Base-by-base conservation (phyloP, 768 basidiomycete species). In the Termitomyces sp. region DNA sequence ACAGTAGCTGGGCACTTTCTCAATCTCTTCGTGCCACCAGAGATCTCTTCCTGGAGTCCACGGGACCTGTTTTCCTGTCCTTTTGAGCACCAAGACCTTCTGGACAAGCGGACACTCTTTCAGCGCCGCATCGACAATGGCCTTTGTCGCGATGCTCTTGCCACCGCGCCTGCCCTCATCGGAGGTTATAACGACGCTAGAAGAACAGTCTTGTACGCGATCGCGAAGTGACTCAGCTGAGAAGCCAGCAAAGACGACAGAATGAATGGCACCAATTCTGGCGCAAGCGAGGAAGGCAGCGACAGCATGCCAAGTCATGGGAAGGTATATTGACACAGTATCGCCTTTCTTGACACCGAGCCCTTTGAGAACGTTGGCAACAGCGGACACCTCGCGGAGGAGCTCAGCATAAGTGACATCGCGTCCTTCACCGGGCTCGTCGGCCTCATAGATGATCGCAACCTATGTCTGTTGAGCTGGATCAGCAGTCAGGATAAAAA, bases 211-310 rank as follows among this genome's bases (percentile, higher is more conserved):
- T 46, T 85, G 81, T 20, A 94, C 82, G 53, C 96, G 87, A 73
- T 98, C 96, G 40, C 96, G 85, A 48, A 99, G 86, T 2, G 90
- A 88, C 74, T 99, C 96, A 9, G 95, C 86, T 8, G 89, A 92
- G 78, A 99, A 99, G 6, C 96, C 96, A 48, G 96, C 96, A 62
- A 99, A 99, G 57, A 99, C 88, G 67, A 97, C 96, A 8, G 94
- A 95, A 75, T 99, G 96, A 48, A 98, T 79, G 24, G 96, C 96
- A 24, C 96, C 96, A 64, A 99, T 91, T 63, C 96, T 89, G 4
- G 96, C 95, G 70, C 96, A 98, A 6, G 96, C 96, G 57, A 99
- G 88, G 86, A 99, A 94, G 44, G 96, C 92, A 47, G 92, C 94
- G 51, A 90, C 92, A 20, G 96, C 87, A 64, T 98, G 94, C 92